Conservation (phyloP, 352 stramenopile species). For the Pythium oligandrum region DNA sequence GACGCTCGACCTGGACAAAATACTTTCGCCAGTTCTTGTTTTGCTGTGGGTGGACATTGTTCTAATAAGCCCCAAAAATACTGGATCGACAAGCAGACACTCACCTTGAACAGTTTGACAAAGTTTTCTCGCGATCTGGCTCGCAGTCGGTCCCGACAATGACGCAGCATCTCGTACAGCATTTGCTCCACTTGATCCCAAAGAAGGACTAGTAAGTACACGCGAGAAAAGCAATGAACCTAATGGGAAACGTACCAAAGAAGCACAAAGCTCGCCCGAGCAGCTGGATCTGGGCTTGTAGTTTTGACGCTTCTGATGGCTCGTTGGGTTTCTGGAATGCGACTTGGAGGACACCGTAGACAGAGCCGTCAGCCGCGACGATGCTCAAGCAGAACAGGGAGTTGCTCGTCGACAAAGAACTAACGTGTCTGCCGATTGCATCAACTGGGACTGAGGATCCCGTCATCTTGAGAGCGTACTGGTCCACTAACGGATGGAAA, state of each 20-base stretch:
- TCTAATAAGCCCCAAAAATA: too few relatives aligned
- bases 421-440: too few relatives aligned
- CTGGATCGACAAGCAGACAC: neutral
- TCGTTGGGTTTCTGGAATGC: slow-evolving; percentile 19
- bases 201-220: too few relatives aligned
- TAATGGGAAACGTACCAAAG: slow-evolving; percentile 27
- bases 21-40: slow-evolving; percentile 74
- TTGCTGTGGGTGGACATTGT: slow-evolving; percentile 22
- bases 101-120: slow-evolving; percentile 54
- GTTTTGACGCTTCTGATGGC: neutral
- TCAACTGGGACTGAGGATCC: too few relatives aligned
- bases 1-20: slow-evolving; percentile 47
- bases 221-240: neutral
- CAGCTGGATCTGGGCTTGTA: slow-evolving; percentile 14
- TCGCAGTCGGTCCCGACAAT: slow-evolving; percentile 42
- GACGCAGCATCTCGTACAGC: slow-evolving; percentile 52
- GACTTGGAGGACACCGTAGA: slow-evolving; percentile 53
- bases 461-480: slow-evolving; percentile 23
- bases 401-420: slow-evolving; percentile 6
- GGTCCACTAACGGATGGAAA: slow-evolving; percentile 65
- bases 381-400: slow-evolving; percentile 39
- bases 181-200: slow-evolving; percentile 51
- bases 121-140: slow-evolving; percentile 44
- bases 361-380: slow-evolving; percentile 34
- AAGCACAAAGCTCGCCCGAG: slow-evolving; percentile 36